Evolutionary conservation across 768 basidiomycete species (phyloP).

Genomic region (Tulasnella sp.): DNA sequence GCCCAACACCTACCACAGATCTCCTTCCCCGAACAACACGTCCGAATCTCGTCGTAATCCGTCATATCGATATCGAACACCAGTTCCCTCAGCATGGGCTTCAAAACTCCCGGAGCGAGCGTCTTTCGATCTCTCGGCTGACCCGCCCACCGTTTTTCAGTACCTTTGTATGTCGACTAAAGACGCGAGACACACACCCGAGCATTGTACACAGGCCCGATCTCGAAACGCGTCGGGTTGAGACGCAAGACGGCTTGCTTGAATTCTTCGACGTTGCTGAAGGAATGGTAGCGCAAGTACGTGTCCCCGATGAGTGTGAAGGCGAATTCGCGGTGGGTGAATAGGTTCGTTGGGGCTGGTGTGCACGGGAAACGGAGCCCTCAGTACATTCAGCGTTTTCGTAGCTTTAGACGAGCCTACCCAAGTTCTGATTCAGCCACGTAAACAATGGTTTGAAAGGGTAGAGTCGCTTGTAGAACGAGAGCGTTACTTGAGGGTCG

Average conservation of each 20-base stretch:
- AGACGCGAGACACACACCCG: slow-evolving; percentile 43
- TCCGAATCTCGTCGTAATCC: slow-evolving; percentile 91
- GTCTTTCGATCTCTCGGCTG: slow-evolving; percentile 89
- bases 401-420: neutral
- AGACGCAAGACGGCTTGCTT: slow-evolving; percentile 77
- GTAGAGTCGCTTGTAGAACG: slow-evolving; percentile 83
- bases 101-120: slow-evolving; percentile 52
- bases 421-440: slow-evolving; percentile 90
- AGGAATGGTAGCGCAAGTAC: slow-evolving; percentile 93
- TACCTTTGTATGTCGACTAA: neutral
- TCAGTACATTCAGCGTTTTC: neutral
- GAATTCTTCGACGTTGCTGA: slow-evolving; percentile 72
- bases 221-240: slow-evolving; percentile 91
- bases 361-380: neutral
- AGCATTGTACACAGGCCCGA: slow-evolving; percentile 86
- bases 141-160: neutral
- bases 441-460: slow-evolving; percentile 89
- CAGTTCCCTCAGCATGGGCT: slow-evolving; percentile 74
- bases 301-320: slow-evolving; percentile 86
- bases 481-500: slow-evolving; percentile 54
- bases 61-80: slow-evolving; percentile 99
- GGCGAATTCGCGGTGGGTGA: slow-evolving; percentile 90
- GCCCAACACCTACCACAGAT: slow-evolving; percentile 93
- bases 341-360: slow-evolving; percentile 40
- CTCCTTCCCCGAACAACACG: slow-evolving; percentile 82